Percentiles rank a stretch among this genome's conserved stretches.
phyloP scores from a whole-genome alignment of 2,329 filamentous ascomycete species.

The Byssothecium circinans region DNA sequence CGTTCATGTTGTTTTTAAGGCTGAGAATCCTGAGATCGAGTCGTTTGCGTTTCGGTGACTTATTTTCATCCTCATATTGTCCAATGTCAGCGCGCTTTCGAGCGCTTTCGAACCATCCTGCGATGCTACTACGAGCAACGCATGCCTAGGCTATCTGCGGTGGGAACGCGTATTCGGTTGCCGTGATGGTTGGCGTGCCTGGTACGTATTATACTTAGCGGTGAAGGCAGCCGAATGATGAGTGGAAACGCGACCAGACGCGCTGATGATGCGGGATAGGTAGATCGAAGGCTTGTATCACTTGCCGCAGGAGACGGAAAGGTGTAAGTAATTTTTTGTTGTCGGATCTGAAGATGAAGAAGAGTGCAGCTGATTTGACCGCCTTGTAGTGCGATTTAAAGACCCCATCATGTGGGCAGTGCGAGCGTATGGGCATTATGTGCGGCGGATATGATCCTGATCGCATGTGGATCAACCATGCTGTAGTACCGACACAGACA shows the following conservation, averaged over 20 bases:
- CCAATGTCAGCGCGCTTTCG: background rate
- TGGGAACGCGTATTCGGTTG: background rate
- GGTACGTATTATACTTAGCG: background rate
- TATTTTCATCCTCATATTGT: too few relatives aligned
- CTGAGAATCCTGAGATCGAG: too few relatives aligned
- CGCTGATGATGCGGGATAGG: constrained; percentile 19
- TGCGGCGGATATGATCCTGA: constrained; percentile 68
- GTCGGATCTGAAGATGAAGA: too few relatives aligned
- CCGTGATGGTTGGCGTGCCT: constrained; percentile 13
- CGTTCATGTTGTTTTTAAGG: too few relatives aligned
- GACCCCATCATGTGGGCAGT: constrained; percentile 61
- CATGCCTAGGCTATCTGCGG: background rate
- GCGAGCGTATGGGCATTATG: constrained; percentile 57
- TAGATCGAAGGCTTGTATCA: constrained; percentile 38
- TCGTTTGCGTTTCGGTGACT: too few relatives aligned
- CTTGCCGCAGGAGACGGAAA: constrained; percentile 52
- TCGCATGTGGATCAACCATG: constrained; percentile 59
- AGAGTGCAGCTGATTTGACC: background rate
- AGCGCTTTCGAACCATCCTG: background rate
- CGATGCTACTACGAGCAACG: background rate
- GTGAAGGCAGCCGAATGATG: background rate
- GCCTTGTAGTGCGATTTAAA: constrained; percentile 4
- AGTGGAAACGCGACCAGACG: background rate
- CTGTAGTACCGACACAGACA: constrained; percentile 1
- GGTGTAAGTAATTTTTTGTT: constrained; percentile 50